Evolutionary conservation across 2,329 filamentous ascomycete genomes (phyloP).

Genomic region (Fusarium camptoceras): DNA sequence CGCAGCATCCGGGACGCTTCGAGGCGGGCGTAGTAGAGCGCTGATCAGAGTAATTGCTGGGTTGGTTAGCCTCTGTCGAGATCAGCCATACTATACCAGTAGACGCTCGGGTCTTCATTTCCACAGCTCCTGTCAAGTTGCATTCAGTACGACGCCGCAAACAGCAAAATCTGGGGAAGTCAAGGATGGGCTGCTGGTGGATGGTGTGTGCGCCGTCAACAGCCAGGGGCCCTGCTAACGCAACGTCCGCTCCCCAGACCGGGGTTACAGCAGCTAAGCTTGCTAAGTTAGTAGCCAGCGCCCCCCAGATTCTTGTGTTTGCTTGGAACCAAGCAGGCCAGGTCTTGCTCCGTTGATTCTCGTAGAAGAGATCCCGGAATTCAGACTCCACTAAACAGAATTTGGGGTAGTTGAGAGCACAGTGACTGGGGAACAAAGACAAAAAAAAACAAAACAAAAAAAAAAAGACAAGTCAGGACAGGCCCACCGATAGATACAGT

Average conservation of each 20-base stretch:
- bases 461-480: not conserved
- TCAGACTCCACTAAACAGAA: constrained; percentile 43
- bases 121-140: constrained; percentile 26
- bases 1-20: constrained; percentile 33
- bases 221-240: constrained; percentile 44
- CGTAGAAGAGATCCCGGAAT: constrained; percentile 26
- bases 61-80: constrained; percentile 16
- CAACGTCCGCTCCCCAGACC: constrained; percentile 45
- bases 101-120: constrained; percentile 26
- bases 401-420: constrained; percentile 45
- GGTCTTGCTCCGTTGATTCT: constrained; percentile 3
- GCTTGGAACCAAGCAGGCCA: not conserved
- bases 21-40: constrained; percentile 28
- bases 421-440: constrained; percentile 31
- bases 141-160: constrained; percentile 23
- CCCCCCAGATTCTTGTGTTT: constrained; percentile 31
- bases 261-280: constrained; percentile 11
- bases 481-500: constrained; percentile 3
- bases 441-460: not conserved
- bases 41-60: constrained; percentile 4
- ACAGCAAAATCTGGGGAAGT: constrained; percentile 51
- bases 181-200: constrained; percentile 47
- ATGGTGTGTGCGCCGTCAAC: constrained; percentile 48
- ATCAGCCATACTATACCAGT: constrained; percentile 19
- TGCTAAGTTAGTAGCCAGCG: not conserved